Conservation (phyloP, 2,329 filamentous ascomycete species). For the Thielaviopsis punctulata region DNA sequence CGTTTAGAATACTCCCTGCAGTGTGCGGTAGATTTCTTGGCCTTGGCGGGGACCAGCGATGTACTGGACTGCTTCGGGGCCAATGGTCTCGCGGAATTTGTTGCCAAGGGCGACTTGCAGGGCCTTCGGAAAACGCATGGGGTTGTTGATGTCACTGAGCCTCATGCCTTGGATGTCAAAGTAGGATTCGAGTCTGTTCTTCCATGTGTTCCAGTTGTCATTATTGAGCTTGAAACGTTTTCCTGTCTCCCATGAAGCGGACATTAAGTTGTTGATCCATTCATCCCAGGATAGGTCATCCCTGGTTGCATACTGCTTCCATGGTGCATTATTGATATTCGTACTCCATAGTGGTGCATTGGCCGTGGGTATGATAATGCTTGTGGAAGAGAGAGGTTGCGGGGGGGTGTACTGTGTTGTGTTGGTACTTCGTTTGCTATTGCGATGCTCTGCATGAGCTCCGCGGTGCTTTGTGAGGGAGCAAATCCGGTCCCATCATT, state of each 20-base stretch:
- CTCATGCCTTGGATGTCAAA: background rate
- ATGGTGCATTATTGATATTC: too few relatives aligned
- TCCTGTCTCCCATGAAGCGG: background rate
- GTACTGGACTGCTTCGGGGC: background rate
- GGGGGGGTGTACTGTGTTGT: too few relatives aligned
- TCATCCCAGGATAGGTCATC: too few relatives aligned
- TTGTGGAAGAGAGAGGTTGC: too few relatives aligned
- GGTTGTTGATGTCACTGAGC: background rate
- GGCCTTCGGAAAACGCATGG: background rate
- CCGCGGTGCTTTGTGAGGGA: too few relatives aligned
- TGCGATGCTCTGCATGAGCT: too few relatives aligned
- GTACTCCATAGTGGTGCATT: too few relatives aligned
- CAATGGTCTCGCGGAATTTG: background rate
- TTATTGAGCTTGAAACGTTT: background rate
- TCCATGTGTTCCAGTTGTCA: background rate
- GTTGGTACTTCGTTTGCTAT: too few relatives aligned
- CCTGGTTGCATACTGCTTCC: too few relatives aligned
- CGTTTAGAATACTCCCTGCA: background rate
- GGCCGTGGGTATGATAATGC: too few relatives aligned
- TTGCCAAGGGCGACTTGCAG: background rate
- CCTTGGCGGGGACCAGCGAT: background rate
- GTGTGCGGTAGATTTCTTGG: background rate
- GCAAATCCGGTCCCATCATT: too few relatives aligned
- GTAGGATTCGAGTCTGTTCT: background rate
- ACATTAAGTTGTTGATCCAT: too few relatives aligned